A percentile compares a stretch with the other conserved stretches of the same genome.
These are phyloP conservation scores for Leccinum uliginosum DNA, from an alignment of 768 basidiomycete genomes.

Conservation along the genomic window DNA sequence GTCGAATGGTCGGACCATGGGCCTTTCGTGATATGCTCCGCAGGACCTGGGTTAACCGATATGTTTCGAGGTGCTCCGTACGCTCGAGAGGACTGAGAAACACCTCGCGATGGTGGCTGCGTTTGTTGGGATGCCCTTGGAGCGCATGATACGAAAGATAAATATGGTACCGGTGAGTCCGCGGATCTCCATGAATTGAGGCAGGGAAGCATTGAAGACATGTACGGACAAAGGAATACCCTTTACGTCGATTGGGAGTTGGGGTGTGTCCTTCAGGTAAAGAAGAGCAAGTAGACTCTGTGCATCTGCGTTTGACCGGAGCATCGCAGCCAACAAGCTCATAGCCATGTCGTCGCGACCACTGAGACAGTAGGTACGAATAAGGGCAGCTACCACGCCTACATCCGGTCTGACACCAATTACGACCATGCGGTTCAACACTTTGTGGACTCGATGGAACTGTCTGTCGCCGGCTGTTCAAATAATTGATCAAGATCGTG, in stretches of 20 bases:
- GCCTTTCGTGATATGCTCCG: slow-evolving; percentile 39
- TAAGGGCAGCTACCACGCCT: slow-evolving; percentile 47
- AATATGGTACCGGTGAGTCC: slow-evolving; percentile 46
- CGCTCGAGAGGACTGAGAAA: slow-evolving; percentile 50
- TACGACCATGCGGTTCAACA: slow-evolving; percentile 45
- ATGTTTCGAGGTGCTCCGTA: slow-evolving; percentile 39
- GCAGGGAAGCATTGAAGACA: slow-evolving; percentile 61
- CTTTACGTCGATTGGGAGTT: slow-evolving; percentile 27
- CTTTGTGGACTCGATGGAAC: slow-evolving; percentile 40
- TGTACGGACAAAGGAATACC: slow-evolving; percentile 35
- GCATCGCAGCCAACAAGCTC: slow-evolving; percentile 45
- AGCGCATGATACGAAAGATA: slow-evolving; percentile 54
- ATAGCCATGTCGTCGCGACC: slow-evolving; percentile 49
- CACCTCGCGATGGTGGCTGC: slow-evolving; percentile 49
- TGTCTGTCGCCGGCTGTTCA: slow-evolving; percentile 43
- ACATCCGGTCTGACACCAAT: slow-evolving; percentile 43
- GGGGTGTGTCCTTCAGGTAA: slow-evolving; percentile 13
- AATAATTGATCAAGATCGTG: slow-evolving; percentile 56
- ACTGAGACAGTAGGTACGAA: slow-evolving; percentile 50
- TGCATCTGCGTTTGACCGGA: slow-evolving; percentile 30
- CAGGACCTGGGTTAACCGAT: slow-evolving; percentile 46
- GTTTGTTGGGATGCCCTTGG: slow-evolving; percentile 47
- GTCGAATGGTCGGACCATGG: slow-evolving; percentile 49
- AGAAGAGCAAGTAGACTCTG: slow-evolving; percentile 18
- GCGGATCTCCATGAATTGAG: slow-evolving; percentile 42